Percentiles rank a stretch among this genome's conserved stretches.
Evolutionary conservation across 352 stramenopile genomes (phyloP).

Genomic region (Pythium dissimile): DNA sequence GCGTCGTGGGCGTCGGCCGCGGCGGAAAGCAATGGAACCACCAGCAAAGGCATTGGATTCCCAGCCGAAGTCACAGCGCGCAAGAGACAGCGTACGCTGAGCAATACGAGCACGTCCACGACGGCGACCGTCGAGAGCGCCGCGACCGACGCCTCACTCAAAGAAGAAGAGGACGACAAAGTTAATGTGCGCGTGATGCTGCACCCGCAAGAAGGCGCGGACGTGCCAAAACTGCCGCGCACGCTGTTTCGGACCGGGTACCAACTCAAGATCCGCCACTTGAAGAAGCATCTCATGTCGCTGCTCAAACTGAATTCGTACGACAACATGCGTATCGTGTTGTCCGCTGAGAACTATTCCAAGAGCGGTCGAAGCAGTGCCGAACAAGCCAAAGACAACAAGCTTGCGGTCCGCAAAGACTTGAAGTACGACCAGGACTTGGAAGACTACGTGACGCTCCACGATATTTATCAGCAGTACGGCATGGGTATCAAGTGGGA

Average conservation of each 20-base stretch:
- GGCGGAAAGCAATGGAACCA: neutral
- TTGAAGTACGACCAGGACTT: slow-evolving; percentile 73
- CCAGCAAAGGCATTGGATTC: neutral
- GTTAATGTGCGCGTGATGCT: slow-evolving; percentile 64
- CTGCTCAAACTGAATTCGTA: slow-evolving; percentile 44
- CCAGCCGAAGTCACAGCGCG: slow-evolving; percentile 22
- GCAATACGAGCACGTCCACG: neutral
- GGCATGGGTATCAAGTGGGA: slow-evolving; percentile 64
- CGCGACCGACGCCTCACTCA: neutral
- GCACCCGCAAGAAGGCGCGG: slow-evolving; percentile 42
- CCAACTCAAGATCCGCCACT: slow-evolving; percentile 62
- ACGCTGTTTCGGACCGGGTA: slow-evolving; percentile 60
- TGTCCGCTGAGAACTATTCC: slow-evolving; percentile 47
- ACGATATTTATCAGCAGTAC: slow-evolving; percentile 85
- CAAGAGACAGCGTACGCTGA: slow-evolving; percentile 25
- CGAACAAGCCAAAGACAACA: neutral
- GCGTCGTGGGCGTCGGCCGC: neutral
- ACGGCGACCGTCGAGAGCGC: neutral
- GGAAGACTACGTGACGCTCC: slow-evolving; percentile 61
- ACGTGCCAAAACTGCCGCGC: slow-evolving; percentile 35
- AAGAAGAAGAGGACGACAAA: slow-evolving; percentile 20
- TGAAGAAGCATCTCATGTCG: slow-evolving; percentile 65
- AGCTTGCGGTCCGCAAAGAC: slow-evolving; percentile 45
- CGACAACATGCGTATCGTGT: slow-evolving; percentile 55
- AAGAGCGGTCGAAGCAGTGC: slow-evolving; percentile 40